A percentile compares a stretch with the other conserved stretches of the same genome.
Conservation (phyloP, 1,284 basidiomycete species). For the Melampsora occidentalis region DNA sequence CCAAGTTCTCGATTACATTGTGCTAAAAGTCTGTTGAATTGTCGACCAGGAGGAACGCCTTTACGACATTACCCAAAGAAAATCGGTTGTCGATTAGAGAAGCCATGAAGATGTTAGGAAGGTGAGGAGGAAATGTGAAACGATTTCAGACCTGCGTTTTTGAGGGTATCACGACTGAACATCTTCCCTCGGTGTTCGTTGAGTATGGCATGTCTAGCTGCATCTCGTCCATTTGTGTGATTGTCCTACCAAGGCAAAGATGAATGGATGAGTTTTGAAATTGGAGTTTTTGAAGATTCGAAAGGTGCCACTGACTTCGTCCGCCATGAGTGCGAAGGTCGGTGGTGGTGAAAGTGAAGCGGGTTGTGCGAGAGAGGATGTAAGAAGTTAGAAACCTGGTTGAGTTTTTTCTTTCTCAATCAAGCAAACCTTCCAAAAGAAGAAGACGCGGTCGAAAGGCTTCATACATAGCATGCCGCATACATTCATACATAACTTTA, state of each 20-base stretch:
- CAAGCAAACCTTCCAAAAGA: too few species aligned
- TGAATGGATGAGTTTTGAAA: background rate
- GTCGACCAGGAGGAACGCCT: background rate
- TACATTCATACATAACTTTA: too few species aligned
- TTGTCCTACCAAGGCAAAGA: background rate
- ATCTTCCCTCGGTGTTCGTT: background rate
- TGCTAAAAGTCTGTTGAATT: constrained; percentile 27
- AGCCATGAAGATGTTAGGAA: background rate
- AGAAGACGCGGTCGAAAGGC: too few species aligned
- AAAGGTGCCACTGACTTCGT: too few species aligned
- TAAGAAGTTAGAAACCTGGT: too few species aligned
- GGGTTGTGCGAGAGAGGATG: too few species aligned
- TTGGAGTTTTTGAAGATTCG: too few species aligned
- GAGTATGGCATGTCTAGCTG: background rate
- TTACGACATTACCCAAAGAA: background rate
- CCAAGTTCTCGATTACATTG: constrained; percentile 30
- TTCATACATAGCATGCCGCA: too few species aligned
- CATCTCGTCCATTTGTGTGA: background rate
- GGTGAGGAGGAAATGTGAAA: background rate
- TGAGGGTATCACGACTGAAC: background rate
- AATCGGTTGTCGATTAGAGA: background rate
- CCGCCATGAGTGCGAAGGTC: too few species aligned
- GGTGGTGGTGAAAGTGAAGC: too few species aligned
- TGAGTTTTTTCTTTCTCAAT: too few species aligned
- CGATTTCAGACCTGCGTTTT: background rate